Evolutionary conservation across 225 moss, liverwort and hornwort species (phyloP).

Genomic region (Marchantia polymorpha): DNA sequence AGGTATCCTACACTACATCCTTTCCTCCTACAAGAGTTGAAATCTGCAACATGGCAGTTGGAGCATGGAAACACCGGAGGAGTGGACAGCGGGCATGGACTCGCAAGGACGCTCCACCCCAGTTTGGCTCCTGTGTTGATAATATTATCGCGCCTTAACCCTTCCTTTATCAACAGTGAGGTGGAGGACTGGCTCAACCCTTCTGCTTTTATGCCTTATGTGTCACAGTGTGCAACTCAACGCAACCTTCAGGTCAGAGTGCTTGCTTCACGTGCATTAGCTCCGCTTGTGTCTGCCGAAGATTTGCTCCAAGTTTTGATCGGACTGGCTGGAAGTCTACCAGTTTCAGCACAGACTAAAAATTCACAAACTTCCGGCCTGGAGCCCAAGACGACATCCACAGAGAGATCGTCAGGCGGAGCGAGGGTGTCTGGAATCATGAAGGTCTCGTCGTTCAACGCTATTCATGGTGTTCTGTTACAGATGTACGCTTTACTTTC

Average conservation of each 20-base stretch:
- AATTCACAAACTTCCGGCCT: not conserved
- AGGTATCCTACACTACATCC: constrained; percentile 96
- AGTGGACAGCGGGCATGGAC: constrained; percentile 52
- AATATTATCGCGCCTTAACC: constrained; percentile 89
- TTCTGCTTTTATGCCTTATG: constrained; percentile 88
- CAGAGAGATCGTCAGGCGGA: not conserved
- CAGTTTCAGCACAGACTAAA: constrained; percentile 33
- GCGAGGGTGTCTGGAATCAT: constrained; percentile 11
- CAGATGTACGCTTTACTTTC: constrained; percentile 77
- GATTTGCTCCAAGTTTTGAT: constrained; percentile 59
- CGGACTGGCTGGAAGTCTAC: constrained; percentile 68
- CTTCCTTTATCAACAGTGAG: constrained; percentile 81
- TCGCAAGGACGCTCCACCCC: constrained; percentile 88
- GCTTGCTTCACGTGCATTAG: constrained; percentile 80
- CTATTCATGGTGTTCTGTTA: constrained; percentile 82
- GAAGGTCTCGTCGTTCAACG: constrained; percentile 51
- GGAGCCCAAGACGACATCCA: not conserved
- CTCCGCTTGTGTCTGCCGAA: constrained; percentile 80
- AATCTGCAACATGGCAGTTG: constrained; percentile 84
- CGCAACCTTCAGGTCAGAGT: constrained; percentile 84
- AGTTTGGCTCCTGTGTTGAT: constrained; percentile 95
- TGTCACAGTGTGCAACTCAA: constrained; percentile 85
- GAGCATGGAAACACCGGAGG: constrained; percentile 55
- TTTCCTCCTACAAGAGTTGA: constrained; percentile 85
- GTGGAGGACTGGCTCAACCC: constrained; percentile 96